Evolutionary conservation across 2,329 filamentous ascomycete species (phyloP).

Genomic region (Phyllosticta ampelicida): DNA sequence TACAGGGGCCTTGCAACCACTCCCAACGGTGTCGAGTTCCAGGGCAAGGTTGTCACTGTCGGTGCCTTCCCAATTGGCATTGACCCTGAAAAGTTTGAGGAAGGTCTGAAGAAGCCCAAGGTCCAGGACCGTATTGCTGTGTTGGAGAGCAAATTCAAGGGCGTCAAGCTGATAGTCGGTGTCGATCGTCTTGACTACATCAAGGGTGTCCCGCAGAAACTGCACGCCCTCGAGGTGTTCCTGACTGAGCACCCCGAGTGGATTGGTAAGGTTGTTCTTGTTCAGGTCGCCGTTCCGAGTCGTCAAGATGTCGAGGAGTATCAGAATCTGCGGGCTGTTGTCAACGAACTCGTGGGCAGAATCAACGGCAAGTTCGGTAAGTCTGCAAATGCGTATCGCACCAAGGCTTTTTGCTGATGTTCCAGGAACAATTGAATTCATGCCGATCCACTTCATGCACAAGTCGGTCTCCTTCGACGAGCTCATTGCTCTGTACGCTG

Average conservation of each 20-base stretch:
- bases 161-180: conserved; percentile 91
- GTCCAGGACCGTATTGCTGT: conserved; percentile 80
- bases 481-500: conserved; percentile 83
- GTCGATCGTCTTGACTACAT: conserved; percentile 97
- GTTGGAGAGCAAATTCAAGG: conserved; percentile 82
- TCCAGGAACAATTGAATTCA: conserved; percentile 82
- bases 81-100: conserved; percentile 90
- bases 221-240: conserved; percentile 94
- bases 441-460: conserved; percentile 97
- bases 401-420: background rate
- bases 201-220: conserved; percentile 95
- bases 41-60: conserved; percentile 78
- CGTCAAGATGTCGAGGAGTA: conserved; percentile 96
- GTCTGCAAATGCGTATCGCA: conserved; percentile 11
- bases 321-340: conserved; percentile 86
- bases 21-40: conserved; percentile 85
- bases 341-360: conserved; percentile 91
- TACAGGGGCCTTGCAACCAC: conserved; percentile 59
- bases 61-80: conserved; percentile 97
- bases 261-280: conserved; percentile 93
- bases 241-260: conserved; percentile 94
- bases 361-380: conserved; percentile 89
- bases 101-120: conserved; percentile 73
- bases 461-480: conserved; percentile 94
- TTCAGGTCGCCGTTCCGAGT: conserved; percentile 91